phyloP scores from a whole-genome alignment of 176 grass and related monocot species.

The Puya raimondii region DNA sequence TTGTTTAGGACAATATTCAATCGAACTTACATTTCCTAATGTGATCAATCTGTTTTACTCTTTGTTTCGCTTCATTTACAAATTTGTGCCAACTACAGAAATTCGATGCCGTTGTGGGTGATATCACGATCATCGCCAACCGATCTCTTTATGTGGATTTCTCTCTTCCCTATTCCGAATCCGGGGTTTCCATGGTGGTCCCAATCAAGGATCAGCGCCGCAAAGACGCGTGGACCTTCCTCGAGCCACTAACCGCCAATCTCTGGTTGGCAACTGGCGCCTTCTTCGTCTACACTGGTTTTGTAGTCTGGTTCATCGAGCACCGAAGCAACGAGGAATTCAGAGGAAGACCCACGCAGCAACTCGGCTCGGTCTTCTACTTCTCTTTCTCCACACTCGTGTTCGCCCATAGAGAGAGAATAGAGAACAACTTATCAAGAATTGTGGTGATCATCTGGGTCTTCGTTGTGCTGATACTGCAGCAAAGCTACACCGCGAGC shows the following conservation, averaged over 20 bases:
- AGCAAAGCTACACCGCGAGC: conserved; percentile 79
- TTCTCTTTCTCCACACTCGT: conserved; percentile 33
- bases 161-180: conserved; percentile 73
- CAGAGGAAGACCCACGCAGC: conserved; percentile 30
- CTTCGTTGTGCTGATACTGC: conserved; percentile 75
- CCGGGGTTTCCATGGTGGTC: conserved; percentile 65
- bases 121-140: conserved; percentile 67
- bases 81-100: conserved; percentile 25
- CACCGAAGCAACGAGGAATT: conserved; percentile 65
- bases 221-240: conserved; percentile 73
- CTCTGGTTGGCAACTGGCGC: conserved; percentile 50
- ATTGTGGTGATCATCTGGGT: conserved; percentile 35
- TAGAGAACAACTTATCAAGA: conserved; percentile 60
- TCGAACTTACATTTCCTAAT: background rate
- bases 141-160: conserved; percentile 68
- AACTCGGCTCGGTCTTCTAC: conserved; percentile 29
- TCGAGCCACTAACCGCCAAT: conserved; percentile 38
- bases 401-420: conserved; percentile 44
- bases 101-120: conserved; percentile 66
- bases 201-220: conserved; percentile 35
- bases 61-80: background rate
- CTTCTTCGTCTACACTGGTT: conserved; percentile 63
- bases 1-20: too few species aligned
- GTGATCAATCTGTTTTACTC: background rate
- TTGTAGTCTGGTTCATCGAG: conserved; percentile 66